Base-by-base conservation (phyloP, 1,284 basidiomycete species). In the Cutaneotrichosporon cutaneum region DNA sequence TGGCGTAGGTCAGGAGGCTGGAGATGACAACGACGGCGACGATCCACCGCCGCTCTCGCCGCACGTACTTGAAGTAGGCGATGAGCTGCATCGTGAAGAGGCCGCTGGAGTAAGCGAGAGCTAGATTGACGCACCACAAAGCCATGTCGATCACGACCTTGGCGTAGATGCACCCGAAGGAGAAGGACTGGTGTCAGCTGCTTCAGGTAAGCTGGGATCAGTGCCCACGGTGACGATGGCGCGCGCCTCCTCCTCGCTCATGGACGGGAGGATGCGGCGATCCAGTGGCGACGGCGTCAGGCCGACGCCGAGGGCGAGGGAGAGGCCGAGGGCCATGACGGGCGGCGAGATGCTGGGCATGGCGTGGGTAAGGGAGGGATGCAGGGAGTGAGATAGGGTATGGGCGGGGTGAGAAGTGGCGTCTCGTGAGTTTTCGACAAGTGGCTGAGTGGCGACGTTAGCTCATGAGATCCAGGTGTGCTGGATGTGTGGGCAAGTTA, bases 71-170 rank as follows among this genome's bases (percentile, higher is more conserved):
- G 54, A 45, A 62, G 59, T 72, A 72, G 32, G 47, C 24, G 35
- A 56, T 32, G 18, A 68, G 47, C 62, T 69, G 66, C 61, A 72
- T 63, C 18, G 56, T 36, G 26, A 68, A 67, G n/a, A 72, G 48
- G 42, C 68, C 70, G 14, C 71, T 65, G 36, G 39, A 3, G 36
- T 55, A 11, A 54, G 33, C 26, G 22, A 11, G 16, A 45, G 26
- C 32, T 30, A 6, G 32, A 11, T 13, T 33, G 45, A 56, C 66
- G 53, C 48, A 70, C 67, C 56, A 66, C 52, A 72, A 45, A 39
- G 69, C 67, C 10, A 60, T 66, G 56, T 69, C 66, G 24, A 67
- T 36, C 35, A 70, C 39, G 30, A 69, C 33, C 24, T 62, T 61
- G 18, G 66, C 63, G 61, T 66, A 68, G 52, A 60, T 42, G 27